Percentiles rank a stretch among this genome's conserved stretches.
These are phyloP conservation scores for Zygnema circumcarinatum DNA, from an alignment of 139 green algal species.

Conservation along the genomic window DNA sequence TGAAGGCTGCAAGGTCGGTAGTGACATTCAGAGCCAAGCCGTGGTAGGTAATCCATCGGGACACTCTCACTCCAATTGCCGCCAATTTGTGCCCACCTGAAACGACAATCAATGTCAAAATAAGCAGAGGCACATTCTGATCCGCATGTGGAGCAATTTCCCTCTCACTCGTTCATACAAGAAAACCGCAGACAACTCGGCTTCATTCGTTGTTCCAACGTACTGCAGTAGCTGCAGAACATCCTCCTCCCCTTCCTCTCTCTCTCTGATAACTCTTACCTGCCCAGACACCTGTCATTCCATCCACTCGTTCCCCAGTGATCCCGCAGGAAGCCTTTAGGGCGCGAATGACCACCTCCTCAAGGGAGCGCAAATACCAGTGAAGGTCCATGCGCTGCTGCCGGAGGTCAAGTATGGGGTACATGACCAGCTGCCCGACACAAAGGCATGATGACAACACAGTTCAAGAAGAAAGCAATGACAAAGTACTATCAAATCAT, in stretches of 20 bases:
- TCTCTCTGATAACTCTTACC: too few relatives aligned
- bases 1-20: conserved; percentile 71
- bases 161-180: not conserved
- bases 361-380: conserved; percentile 76
- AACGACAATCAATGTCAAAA: conserved; percentile 21
- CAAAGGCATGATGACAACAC: not conserved
- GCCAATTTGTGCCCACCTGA: conserved; percentile 72
- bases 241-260: too few relatives aligned
- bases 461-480: too few relatives aligned
- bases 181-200: too few relatives aligned
- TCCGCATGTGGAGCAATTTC: not conserved
- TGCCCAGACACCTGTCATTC: conserved; percentile 82
- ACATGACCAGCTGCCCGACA: conserved; percentile 72
- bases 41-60: conserved; percentile 80
- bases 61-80: conserved; percentile 77
- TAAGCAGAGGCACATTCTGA: not conserved
- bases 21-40: conserved; percentile 81
- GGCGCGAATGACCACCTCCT: conserved; percentile 62
- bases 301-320: conserved; percentile 64
- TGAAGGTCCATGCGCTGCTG: conserved; percentile 73
- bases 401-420: conserved; percentile 78
- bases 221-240: too few relatives aligned
- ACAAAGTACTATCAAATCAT: too few relatives aligned
- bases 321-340: conserved; percentile 58
- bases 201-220: too few relatives aligned